A percentile compares a stretch with the other conserved stretches of the same genome.
phyloP scores from a whole-genome alignment of 2,329 filamentous ascomycete species.

The Paecilomyces variotii region DNA sequence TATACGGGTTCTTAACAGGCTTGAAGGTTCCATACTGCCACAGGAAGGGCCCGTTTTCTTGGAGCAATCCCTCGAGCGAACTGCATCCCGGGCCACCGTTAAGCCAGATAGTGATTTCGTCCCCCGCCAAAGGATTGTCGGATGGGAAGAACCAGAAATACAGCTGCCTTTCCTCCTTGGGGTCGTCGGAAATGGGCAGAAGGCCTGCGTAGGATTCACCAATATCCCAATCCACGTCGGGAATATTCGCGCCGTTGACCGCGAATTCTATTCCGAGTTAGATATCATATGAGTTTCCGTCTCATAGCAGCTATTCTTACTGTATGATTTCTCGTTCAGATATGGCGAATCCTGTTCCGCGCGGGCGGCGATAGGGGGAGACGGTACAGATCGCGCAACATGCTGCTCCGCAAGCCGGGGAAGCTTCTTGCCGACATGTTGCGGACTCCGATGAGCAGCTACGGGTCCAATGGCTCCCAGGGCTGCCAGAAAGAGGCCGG shows the following conservation, averaged over 20 bases:
- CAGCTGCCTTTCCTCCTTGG: constrained; percentile 35
- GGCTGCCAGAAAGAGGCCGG: not conserved
- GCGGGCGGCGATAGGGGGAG: not conserved
- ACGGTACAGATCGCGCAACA: not conserved
- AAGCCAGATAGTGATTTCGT: constrained; percentile 36
- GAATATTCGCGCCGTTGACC: constrained; percentile 34
- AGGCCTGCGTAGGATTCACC: constrained; percentile 44
- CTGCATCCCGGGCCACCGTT: constrained; percentile 51
- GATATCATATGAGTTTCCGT: not conserved
- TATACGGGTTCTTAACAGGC: constrained; percentile 59
- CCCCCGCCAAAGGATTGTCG: constrained; percentile 32
- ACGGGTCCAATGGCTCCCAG: not conserved
- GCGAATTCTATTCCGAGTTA: not conserved
- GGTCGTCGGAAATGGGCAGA: constrained; percentile 44
- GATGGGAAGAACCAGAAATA: constrained; percentile 45
- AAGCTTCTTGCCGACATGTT: not conserved
- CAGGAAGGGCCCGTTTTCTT: constrained; percentile 67
- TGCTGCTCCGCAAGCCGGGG: not conserved
- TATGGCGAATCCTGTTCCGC: not conserved
- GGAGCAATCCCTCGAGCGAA: constrained; percentile 61
- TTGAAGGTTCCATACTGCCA: constrained; percentile 63
- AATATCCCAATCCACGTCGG: constrained; percentile 62
- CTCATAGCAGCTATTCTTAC: not conserved
- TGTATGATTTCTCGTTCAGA: not conserved
- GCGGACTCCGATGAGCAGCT: not conserved